These are phyloP conservation scores for Mucor saturninus DNA, from an alignment of 371 early-diverging fungal species.

Conservation along the genomic window DNA sequence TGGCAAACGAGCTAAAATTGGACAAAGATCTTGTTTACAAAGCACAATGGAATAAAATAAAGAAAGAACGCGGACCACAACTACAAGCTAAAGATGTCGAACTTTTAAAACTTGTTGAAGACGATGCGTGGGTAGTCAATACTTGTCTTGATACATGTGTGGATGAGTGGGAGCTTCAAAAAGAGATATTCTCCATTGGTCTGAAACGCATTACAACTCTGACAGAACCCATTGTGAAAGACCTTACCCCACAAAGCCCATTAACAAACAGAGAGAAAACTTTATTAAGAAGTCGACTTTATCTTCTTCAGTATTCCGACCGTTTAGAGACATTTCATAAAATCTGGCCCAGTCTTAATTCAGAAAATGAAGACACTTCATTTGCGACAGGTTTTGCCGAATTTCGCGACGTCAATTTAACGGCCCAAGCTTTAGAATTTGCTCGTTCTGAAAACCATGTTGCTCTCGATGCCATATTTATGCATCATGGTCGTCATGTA, in stretches of 20 bases:
- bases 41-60: conserved; percentile 57
- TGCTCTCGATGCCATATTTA: conserved; percentile 67
- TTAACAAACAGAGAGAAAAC: conserved; percentile 6
- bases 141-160: conserved; percentile 54
- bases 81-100: conserved; percentile 47
- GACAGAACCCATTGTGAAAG: conserved; percentile 45
- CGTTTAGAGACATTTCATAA: conserved; percentile 68
- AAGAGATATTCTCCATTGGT: conserved; percentile 59
- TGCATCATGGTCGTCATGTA: conserved; percentile 61
- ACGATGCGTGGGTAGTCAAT: conserved; percentile 69
- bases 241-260: neutral
- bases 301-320: conserved; percentile 68
- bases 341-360: conserved; percentile 45
- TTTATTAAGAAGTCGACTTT: conserved; percentile 40
- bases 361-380: conserved; percentile 3
- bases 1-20: conserved; percentile 60
- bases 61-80: conserved; percentile 12
- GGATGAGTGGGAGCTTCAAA: conserved; percentile 37
- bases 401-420: conserved; percentile 73
- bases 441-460: conserved; percentile 61
- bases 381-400: conserved; percentile 45
- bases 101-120: conserved; percentile 57
- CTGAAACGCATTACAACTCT: conserved; percentile 50
- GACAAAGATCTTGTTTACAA: conserved; percentile 69
- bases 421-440: conserved; percentile 64